Evolutionary conservation across 2,329 filamentous ascomycete species (phyloP).

Genomic region (Trichophyton mentagrophytes): DNA sequence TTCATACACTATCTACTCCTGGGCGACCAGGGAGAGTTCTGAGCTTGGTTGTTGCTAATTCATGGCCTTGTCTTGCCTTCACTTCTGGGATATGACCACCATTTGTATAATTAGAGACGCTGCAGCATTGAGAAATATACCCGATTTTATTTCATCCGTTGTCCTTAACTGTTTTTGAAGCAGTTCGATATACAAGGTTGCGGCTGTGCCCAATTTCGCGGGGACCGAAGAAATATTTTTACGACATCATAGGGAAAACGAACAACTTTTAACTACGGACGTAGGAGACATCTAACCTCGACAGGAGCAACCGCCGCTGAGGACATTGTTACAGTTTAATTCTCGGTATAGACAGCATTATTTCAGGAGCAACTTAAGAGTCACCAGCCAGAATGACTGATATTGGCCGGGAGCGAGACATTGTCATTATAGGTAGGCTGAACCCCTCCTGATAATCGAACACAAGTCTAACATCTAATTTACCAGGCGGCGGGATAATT

Average conservation of each 20-base stretch:
- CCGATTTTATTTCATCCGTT: background rate
- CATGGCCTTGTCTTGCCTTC: background rate
- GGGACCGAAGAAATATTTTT: background rate
- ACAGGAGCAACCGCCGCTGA: background rate
- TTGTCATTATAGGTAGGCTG: slow-evolving; percentile 29
- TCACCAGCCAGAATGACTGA: background rate
- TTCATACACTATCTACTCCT: background rate
- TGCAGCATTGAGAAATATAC: slow-evolving; percentile 1
- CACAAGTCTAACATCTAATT: background rate
- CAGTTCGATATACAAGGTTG: background rate
- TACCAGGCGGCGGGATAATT: slow-evolving; percentile 74
- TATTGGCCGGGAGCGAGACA: slow-evolving; percentile 21
- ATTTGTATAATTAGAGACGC: background rate
- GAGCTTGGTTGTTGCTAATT: background rate
- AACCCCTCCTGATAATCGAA: background rate
- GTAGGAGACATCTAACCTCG: background rate
- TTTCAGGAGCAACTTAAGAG: background rate
- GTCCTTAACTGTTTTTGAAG: background rate
- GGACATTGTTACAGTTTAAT: background rate
- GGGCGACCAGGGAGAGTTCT: background rate
- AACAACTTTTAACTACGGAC: background rate
- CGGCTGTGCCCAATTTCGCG: background rate
- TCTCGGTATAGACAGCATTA: background rate
- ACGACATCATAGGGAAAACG: background rate
- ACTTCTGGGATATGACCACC: background rate